These are phyloP conservation scores for Withania somnifera DNA, from an alignment of 305 asterid species.

Conservation along the genomic window DNA sequence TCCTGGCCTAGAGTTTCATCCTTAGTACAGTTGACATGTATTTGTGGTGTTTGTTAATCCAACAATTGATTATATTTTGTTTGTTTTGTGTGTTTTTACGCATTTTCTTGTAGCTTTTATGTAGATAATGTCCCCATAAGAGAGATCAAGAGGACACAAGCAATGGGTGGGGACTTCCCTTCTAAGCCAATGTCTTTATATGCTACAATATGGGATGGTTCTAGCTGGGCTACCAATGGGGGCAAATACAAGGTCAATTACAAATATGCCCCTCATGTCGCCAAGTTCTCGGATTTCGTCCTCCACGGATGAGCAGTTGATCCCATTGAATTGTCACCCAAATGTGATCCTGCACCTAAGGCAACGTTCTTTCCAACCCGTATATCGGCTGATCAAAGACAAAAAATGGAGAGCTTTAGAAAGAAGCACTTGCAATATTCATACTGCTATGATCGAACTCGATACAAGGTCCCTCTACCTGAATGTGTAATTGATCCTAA, in stretches of 20 bases:
- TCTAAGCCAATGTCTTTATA: constrained; percentile 78
- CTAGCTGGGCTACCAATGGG: constrained; percentile 81
- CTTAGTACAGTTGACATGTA: background rate
- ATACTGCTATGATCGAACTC: constrained; percentile 51
- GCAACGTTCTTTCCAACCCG: constrained; percentile 14
- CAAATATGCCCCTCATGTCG: constrained; percentile 63
- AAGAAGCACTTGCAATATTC: constrained; percentile 58
- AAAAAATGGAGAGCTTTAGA: constrained; percentile 45
- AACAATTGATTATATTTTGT: constrained; percentile 1
- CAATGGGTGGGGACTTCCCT: constrained; percentile 84
- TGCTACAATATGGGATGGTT: constrained; percentile 90
- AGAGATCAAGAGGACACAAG: constrained; percentile 47
- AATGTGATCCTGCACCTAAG: constrained; percentile 21
- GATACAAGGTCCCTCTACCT: constrained; percentile 38
- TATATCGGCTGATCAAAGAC: constrained; percentile 27
- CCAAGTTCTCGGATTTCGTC: constrained; percentile 48
- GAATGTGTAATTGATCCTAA: constrained; percentile 45
- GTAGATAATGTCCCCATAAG: constrained; percentile 68
- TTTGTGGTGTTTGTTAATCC: background rate
- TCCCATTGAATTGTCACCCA: constrained; percentile 39
- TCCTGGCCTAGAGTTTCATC: background rate
- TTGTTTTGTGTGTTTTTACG: constrained; percentile 7
- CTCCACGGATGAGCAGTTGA: constrained; percentile 70
- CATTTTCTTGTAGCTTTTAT: constrained; percentile 50
- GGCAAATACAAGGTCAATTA: constrained; percentile 59